phyloP scores from a whole-genome alignment of 2,329 filamentous ascomycete genomes.

The Parastagonospora nodorum region DNA sequence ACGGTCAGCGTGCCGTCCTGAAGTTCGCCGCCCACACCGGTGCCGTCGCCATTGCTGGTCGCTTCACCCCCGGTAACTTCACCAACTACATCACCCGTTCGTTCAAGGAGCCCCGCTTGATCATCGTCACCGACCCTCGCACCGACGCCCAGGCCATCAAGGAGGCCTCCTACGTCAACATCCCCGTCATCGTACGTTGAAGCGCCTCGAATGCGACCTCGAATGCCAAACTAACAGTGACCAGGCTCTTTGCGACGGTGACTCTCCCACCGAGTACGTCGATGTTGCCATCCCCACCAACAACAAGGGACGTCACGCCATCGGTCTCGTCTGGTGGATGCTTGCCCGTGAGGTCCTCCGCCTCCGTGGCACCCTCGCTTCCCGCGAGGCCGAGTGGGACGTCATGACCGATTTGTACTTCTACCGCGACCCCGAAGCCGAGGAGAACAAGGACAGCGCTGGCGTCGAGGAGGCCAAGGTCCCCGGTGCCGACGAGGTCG shows the following conservation, averaged over 20 bases:
- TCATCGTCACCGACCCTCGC: slow-evolving; percentile 98
- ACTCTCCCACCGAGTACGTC: slow-evolving; percentile 99
- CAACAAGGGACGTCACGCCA: slow-evolving; percentile 99
- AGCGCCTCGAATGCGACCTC: not conserved
- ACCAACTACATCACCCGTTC: slow-evolving; percentile 99
- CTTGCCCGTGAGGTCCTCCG: slow-evolving; percentile 99
- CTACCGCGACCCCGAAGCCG: slow-evolving; percentile 99
- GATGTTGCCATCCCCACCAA: slow-evolving; percentile 99
- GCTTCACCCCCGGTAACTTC: slow-evolving; percentile 99
- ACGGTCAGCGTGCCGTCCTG: slow-evolving; percentile 98
- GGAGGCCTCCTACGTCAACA: slow-evolving; percentile 99
- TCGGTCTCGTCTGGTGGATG: slow-evolving; percentile 99
- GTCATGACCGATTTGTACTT: slow-evolving; percentile 99
- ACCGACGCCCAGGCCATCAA: slow-evolving; percentile 99
- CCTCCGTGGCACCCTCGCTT: slow-evolving; percentile 94
- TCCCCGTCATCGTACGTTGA: slow-evolving; percentile 78
- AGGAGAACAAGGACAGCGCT: slow-evolving; percentile 94
- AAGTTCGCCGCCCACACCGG: slow-evolving; percentile 99
- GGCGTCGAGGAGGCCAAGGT: slow-evolving; percentile 85
- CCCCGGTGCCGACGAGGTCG: slow-evolving; percentile 82
- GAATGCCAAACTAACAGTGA: slow-evolving; percentile 9
- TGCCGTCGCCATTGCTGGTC: slow-evolving; percentile 96
- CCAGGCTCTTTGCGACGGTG: slow-evolving; percentile 92
- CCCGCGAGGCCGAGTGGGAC: slow-evolving; percentile 97
- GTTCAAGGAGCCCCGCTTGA: slow-evolving; percentile 99